These are phyloP conservation scores for Seiridium cupressi DNA, from an alignment of 2,329 filamentous ascomycete species.

Conservation along the genomic window DNA sequence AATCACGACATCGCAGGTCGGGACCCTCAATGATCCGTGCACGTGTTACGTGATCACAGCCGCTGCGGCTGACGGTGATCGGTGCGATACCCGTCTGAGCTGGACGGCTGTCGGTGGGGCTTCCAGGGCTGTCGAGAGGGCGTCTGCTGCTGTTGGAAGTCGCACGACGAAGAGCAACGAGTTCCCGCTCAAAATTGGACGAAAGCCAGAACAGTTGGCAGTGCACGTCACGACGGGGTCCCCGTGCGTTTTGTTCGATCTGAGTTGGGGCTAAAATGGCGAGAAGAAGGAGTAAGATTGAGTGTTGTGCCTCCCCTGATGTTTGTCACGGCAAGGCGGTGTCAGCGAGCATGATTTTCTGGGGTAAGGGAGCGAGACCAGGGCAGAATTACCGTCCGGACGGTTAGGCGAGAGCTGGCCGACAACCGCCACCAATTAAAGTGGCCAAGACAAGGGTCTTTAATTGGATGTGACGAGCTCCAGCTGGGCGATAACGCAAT, in stretches of 20 bases:
- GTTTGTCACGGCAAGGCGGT: background rate
- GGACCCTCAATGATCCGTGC: background rate
- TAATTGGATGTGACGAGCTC: conserved; percentile 8
- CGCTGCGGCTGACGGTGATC: conserved; percentile 8
- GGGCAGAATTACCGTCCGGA: conserved; percentile 5
- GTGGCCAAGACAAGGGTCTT: background rate
- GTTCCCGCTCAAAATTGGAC: too few relatives aligned
- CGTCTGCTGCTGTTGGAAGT: background rate
- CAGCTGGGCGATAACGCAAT: conserved; percentile 8
- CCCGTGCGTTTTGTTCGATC: background rate
- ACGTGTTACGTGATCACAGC: conserved; percentile 1
- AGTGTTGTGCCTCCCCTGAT: background rate
- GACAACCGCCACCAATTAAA: conserved; percentile 3
- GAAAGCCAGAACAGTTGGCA: background rate
- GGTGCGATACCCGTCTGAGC: background rate
- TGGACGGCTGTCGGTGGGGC: conserved; percentile 2
- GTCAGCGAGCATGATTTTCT: background rate
- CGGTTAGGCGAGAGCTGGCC: background rate
- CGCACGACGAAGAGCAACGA: background rate
- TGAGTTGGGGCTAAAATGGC: background rate
- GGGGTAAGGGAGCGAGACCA: background rate
- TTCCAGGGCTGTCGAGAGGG: background rate
- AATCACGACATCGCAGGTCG: conserved; percentile 1
- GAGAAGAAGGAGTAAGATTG: background rate
- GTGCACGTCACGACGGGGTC: background rate